A percentile compares a stretch with the other conserved stretches of the same genome.
phyloP scores from a whole-genome alignment of 2,329 filamentous ascomycete genomes.

The Thelonectria rubi region DNA sequence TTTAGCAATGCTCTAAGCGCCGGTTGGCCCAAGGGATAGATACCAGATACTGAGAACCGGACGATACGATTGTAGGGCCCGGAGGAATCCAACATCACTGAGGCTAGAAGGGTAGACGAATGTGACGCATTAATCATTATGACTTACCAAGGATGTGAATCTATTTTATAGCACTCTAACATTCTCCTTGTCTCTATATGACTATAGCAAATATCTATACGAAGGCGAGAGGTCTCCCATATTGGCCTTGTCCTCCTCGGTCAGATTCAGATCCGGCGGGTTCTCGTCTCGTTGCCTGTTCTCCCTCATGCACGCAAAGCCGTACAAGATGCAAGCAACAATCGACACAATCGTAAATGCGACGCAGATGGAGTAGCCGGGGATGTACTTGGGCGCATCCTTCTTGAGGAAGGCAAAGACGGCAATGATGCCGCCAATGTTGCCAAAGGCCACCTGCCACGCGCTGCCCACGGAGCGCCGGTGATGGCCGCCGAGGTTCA shows the following conservation, averaged over 20 bases:
- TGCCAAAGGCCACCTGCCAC: constrained; percentile 83
- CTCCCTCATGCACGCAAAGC: constrained; percentile 63
- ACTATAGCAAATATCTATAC: constrained; percentile 66
- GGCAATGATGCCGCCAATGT: constrained; percentile 81
- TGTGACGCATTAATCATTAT: too few relatives aligned
- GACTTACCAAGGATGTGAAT: too few relatives aligned
- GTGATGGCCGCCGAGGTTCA: constrained; percentile 80
- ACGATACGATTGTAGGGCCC: too few relatives aligned
- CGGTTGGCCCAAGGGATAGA: too few relatives aligned
- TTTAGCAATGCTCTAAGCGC: too few relatives aligned
- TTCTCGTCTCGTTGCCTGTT: constrained; percentile 67
- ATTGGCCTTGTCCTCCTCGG: constrained; percentile 69
- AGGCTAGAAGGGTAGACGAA: too few relatives aligned
- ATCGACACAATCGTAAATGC: constrained; percentile 76
- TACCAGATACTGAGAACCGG: too few relatives aligned
- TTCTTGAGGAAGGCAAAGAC: constrained; percentile 73
- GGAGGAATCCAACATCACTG: too few relatives aligned
- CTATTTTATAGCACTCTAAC: too few relatives aligned
- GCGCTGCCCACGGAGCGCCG: constrained; percentile 75
- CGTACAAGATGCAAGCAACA: constrained; percentile 68
- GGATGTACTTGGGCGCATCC: constrained; percentile 74
- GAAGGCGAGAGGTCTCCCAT: constrained; percentile 68
- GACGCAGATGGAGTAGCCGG: constrained; percentile 81
- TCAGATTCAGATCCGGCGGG: constrained; percentile 55
- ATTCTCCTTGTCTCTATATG: not conserved